Base-by-base conservation (phyloP, 169 alveolate genomes). In the Pseudocohnilembus persalinus region DNA sequence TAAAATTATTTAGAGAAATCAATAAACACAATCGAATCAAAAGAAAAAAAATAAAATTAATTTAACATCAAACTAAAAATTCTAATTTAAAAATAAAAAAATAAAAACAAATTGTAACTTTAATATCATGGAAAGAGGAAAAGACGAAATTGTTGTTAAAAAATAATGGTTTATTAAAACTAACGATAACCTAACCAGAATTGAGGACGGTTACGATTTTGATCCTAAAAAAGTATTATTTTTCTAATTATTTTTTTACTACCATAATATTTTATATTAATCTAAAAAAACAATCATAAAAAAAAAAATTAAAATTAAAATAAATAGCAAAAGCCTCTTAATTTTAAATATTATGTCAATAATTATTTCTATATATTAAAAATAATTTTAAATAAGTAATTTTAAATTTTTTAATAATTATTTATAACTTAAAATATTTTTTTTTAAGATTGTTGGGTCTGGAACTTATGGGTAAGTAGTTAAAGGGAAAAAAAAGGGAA, bases 391-490 rank as follows among this genome's bases (percentile, higher is more conserved):
- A 26, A n/a, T 31, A 76, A 35, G 25, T 31, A 76, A 15, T 30
- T 29, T 28, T 28, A 11, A 15, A 1, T 33, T 29, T 15, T 73
- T 15, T 29, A 73, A 1, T 0, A n/a, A 73, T 73, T 25, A 29
- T 30, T 77, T 33, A 16, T 29, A 32, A 24, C 29, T 72, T 31
- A 29, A 0, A 33, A 63, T 29, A 29, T 73, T 31, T 49, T 49
- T 4, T 11, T 49, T 4, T 20, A 4, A 86, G 89, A 77, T 79
- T 6, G 30, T 85, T 29, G 89, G 89, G 15, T 64, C 82, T 73
- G 89, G 89, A 0, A 79, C 89, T 34, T 85, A 85, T 79, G 89
- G 89, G 16, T 77, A 78, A 68, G 89, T 85, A 28, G 74, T 78
- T 27, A 79, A 79, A 75, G 89, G 85, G 6, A 75, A 80, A 74